Base-by-base conservation (phyloP, 768 basidiomycete genomes). In the Amylocystis lapponica region DNA sequence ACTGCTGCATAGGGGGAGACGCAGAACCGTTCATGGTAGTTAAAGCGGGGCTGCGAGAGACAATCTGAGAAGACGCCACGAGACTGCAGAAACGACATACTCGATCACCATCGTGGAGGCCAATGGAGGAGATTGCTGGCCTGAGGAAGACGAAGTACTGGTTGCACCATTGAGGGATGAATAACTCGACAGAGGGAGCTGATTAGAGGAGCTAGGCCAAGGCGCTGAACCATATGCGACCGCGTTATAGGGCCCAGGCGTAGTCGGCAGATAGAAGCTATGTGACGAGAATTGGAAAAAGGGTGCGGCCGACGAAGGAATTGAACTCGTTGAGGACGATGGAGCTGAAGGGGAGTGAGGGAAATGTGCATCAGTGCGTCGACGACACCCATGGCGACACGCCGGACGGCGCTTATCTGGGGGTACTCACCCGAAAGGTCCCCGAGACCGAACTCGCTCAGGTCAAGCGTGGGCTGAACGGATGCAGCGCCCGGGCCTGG, bases 121-220 rank as follows among this genome's bases (percentile, higher is more conserved):
- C 17, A 22, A 20, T 43, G 59, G 57, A 30, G 59, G 62, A 38
- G 48, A 36, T 11, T 31, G 19, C 40, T 9, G 22, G 33, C 14
- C 37, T 3, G 58, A 44, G 27, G 66, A 58, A 5, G 60, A 39
- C 22, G 31, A 66, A 50, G 67, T 46, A 10, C 69, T 56, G 26
- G 82, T 84, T n/a, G 85, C 83, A 13, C 83, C 84, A 58, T 87
- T 86, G 36, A 87, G 63, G 35, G 79, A 78, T n/a, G 86, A 88
- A 48, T 86, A 88, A 46, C 65, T 79, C 12, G 86, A 86, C 22
- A 88, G 59, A 0, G 86, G 86, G 1, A 86, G 40, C 8, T 61
- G 55, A 2, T 65, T 58, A 7, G 68, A 55, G 16, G 60, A 53
- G 1, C 71, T 51, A 11, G 47, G 41, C 78, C 79, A 82, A 7